Evolutionary conservation across 108 stramenopile genomes (phyloP), one percentile per base, ranked within the genome.

Genomic region (Stephanodiscus triporus): DNA sequence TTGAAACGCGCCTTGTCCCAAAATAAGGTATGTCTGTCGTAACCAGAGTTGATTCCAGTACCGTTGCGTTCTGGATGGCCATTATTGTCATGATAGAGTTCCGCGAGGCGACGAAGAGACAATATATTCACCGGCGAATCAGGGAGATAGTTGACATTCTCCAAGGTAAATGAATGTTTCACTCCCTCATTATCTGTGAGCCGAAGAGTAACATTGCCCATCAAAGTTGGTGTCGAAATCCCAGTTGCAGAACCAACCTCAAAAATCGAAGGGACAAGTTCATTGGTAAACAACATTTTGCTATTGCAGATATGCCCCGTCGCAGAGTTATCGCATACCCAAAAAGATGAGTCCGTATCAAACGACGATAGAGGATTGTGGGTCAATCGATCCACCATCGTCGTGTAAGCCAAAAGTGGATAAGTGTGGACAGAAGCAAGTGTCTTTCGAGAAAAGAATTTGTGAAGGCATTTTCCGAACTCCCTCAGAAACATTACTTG

Each of bases 141-240:
- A n/a, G n/a, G n/a, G n/a, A n/a, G n/a, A n/a, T n/a, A n/a, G n/a
- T n/a, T n/a, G n/a, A n/a, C n/a, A n/a, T n/a, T n/a, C 23, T 56
- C 24, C 23, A 56, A 9, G 3, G 3, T 56, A 20, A 56, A 56
- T 4, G 24, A 13, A 26, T 56, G 55, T 11, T 56, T 26, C 6
- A 23, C 55, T 56, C 55, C 55, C 55, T 56, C 55, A 56, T 56
- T 20, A 26, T 56, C 55, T 5, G 24, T 56, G 3, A 56, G 2
- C 23, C 55, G 24, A 8, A 56, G 24, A 4, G 11, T 11, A 13
- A 56, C 55, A 2, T 2, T 56, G 11, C 55, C 55, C 55, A 56
- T 56, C 24, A 56, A 3, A 5, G 6, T 26, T 2, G 55, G 24
- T 22, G 20, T 13, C 11, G 4, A 26, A 2, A 26, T n/a, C n/a